phyloP scores from a whole-genome alignment of 495 filamentous ascomycete species.

The Penicillium alfredii region DNA sequence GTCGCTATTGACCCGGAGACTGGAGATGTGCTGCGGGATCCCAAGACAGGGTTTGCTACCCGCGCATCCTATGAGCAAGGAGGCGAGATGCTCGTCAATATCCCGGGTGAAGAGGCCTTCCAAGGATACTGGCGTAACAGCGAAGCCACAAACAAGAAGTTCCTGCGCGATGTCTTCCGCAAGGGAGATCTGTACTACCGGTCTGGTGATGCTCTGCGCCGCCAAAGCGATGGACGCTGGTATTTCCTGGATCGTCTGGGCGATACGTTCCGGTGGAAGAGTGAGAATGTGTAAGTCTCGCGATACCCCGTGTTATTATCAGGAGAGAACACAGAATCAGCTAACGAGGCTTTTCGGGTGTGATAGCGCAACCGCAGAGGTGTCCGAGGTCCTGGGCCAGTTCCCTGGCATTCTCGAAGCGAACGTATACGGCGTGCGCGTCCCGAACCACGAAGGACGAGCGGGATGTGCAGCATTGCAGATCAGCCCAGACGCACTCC shows the following conservation, averaged over 20 bases:
- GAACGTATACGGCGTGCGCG: conserved; percentile 70
- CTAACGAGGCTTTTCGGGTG: no score
- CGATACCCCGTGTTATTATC: neutral
- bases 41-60: conserved; percentile 59
- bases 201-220: conserved; percentile 64
- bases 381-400: conserved; percentile 59
- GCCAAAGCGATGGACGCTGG: conserved; percentile 64
- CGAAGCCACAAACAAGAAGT: conserved; percentile 62
- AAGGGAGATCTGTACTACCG: conserved; percentile 74
- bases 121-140: conserved; percentile 66
- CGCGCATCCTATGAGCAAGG: conserved; percentile 59
- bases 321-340: neutral
- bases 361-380: conserved; percentile 58
- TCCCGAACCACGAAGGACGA: conserved; percentile 66
- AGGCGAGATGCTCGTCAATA: conserved; percentile 68
- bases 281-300: conserved; percentile 61
- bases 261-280: conserved; percentile 81
- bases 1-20: conserved; percentile 64
- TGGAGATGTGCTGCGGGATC: conserved; percentile 56
- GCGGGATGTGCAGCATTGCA: conserved; percentile 62
- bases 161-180: conserved; percentile 61
- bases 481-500: conserved; percentile 30
- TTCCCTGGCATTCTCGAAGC: conserved; percentile 66
- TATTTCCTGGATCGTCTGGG: conserved; percentile 73
- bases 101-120: conserved; percentile 55